phyloP scores from a whole-genome alignment of 345 rosid species.

The Salix caprea region DNA sequence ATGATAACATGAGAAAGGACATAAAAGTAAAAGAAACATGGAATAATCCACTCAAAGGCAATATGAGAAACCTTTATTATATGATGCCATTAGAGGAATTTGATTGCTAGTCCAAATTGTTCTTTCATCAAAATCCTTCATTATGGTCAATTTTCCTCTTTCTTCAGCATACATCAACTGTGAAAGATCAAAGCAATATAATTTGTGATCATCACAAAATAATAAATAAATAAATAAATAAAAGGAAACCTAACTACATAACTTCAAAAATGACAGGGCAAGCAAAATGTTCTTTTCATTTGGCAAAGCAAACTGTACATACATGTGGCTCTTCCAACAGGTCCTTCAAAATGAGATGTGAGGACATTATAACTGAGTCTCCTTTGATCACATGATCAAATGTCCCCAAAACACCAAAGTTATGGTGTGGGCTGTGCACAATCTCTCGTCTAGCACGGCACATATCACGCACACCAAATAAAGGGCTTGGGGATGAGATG shows the following conservation, averaged over 20 bases:
- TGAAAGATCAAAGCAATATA: constrained; percentile 18
- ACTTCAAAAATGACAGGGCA: constrained; percentile 5
- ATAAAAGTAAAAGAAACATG: background rate
- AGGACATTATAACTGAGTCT: constrained; percentile 42
- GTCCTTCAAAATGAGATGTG: constrained; percentile 81
- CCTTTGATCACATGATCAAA: constrained; percentile 45
- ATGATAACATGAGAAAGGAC: background rate
- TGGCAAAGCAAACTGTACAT: constrained; percentile 6
- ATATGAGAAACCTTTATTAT: constrained; percentile 62
- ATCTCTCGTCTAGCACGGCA: constrained; percentile 55
- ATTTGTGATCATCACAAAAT: background rate
- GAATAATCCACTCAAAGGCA: background rate
- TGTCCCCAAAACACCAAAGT: constrained; percentile 28
- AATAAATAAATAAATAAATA: background rate
- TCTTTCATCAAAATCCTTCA: constrained; percentile 85
- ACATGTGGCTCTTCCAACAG: constrained; percentile 85
- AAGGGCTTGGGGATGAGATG: constrained; percentile 48
- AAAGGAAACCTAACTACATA: background rate
- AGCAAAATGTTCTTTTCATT: background rate
- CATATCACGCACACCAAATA: constrained; percentile 50
- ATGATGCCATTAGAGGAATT: constrained; percentile 82
- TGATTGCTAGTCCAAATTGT: constrained; percentile 87
- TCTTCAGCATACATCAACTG: constrained; percentile 79
- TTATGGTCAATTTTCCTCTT: constrained; percentile 68
- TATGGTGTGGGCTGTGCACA: constrained; percentile 48